Evolutionary conservation across 2,329 filamentous ascomycete species (phyloP).

Genomic region (Botrytis fabae): DNA sequence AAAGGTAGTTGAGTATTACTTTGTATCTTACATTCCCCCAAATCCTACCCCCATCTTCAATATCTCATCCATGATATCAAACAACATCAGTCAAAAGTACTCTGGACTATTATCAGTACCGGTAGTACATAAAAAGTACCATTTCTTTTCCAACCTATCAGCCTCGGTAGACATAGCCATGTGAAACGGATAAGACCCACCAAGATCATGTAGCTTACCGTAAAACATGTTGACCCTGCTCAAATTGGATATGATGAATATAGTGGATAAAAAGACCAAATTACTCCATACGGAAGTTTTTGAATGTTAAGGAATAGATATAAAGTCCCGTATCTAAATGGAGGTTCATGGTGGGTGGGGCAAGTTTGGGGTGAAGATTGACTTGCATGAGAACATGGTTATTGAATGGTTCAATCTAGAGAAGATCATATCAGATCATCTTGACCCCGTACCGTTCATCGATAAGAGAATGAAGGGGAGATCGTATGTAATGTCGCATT

Average conservation of each 20-base stretch:
- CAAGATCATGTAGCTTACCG: conserved; percentile 16
- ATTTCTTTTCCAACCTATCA: not conserved
- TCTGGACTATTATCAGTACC: not conserved
- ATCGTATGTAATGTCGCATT: not conserved
- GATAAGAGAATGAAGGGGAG: not conserved
- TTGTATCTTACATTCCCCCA: not conserved
- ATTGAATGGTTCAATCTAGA: not conserved
- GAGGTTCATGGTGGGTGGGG: conserved; percentile 1
- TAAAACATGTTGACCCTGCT: conserved; percentile 20
- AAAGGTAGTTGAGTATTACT: not conserved
- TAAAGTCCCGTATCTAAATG: not conserved
- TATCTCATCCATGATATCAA: conserved; percentile 7
- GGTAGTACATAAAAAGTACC: not conserved
- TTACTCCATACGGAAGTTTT: not conserved
- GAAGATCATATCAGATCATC: conserved; percentile 9
- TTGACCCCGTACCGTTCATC: conserved; percentile 4
- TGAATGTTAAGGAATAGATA: not conserved
- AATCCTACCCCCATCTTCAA: not conserved
- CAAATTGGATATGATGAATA: not conserved
- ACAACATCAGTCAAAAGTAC: not conserved
- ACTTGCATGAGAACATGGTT: conserved; percentile 5
- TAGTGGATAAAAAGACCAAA: not conserved
- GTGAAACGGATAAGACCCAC: conserved; percentile 12
- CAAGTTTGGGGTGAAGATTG: not conserved
- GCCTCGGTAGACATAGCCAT: conserved; percentile 14